These are phyloP conservation scores for Pittosporum tobira DNA, from an alignment of 129 eudicot species.

Conservation along the genomic window DNA sequence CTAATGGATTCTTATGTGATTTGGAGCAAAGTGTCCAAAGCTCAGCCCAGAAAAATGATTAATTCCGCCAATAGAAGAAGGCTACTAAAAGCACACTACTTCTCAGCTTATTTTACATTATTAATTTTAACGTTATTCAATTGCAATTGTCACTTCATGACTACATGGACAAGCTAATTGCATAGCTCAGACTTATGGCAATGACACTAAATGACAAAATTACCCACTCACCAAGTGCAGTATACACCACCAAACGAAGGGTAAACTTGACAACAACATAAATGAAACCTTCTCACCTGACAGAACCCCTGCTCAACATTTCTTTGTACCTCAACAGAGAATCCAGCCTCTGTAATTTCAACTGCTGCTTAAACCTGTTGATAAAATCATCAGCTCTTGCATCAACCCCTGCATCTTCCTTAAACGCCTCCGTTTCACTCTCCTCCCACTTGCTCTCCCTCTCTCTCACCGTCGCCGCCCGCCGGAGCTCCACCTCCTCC, in stretches of 20 bases:
- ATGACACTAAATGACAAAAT: slow-evolving; percentile 9
- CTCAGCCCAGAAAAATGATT: no score
- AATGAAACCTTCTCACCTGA: neutral
- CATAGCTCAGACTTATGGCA: neutral
- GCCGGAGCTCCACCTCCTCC: slow-evolving; percentile 17
- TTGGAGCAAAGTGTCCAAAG: no score
- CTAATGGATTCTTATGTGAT: no score
- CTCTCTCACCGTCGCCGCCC: slow-evolving; percentile 30
- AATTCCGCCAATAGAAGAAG: no score
- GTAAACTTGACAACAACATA: slow-evolving; percentile 7
- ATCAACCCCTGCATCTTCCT: slow-evolving; percentile 43
- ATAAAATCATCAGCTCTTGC: slow-evolving; percentile 70
- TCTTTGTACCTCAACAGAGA: slow-evolving; percentile 46
- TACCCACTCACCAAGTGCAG: slow-evolving; percentile 2
- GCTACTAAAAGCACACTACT: no score
- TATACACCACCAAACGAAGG: neutral
- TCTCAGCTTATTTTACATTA: no score
- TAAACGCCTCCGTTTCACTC: slow-evolving; percentile 8
- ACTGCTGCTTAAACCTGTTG: slow-evolving; percentile 50
- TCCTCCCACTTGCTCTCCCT: slow-evolving; percentile 12
- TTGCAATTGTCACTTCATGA: no score
- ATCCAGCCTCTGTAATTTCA: slow-evolving; percentile 55
- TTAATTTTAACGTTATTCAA: no score
- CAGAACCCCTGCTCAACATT: slow-evolving; percentile 34
- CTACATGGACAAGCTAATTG: no score